These are phyloP conservation scores for Beauveria pseudobassiana DNA, from an alignment of 2,329 filamentous ascomycete species.

Conservation along the genomic window DNA sequence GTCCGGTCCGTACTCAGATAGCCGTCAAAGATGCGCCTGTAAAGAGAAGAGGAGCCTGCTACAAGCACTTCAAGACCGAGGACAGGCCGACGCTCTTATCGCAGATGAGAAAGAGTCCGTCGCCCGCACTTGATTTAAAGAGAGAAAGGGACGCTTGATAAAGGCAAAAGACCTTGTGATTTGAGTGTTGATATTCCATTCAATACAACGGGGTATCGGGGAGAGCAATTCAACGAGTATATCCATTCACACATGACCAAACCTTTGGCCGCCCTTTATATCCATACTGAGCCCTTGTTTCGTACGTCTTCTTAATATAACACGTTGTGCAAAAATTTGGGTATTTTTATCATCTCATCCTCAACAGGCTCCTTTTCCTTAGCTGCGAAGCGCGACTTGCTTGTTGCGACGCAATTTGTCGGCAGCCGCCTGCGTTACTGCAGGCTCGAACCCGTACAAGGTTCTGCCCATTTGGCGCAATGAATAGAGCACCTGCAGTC, in stretches of 20 bases:
- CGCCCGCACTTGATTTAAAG: too few species aligned
- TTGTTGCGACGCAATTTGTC: slow-evolving; percentile 5
- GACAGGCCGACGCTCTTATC: too few species aligned
- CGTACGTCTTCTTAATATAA: not conserved
- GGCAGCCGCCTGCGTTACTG: slow-evolving; percentile 16
- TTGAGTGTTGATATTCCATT: too few species aligned
- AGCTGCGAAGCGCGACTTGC: slow-evolving; percentile 3
- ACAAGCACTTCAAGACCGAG: too few species aligned
- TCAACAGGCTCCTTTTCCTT: not conserved
- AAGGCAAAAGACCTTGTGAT: too few species aligned
- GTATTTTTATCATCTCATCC: not conserved
- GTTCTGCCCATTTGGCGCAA: slow-evolving; percentile 42
- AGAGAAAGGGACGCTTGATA: too few species aligned
- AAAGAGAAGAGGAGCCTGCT: too few species aligned
- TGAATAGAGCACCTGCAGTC: slow-evolving; percentile 44
- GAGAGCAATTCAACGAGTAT: not conserved
- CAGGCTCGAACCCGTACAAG: slow-evolving; percentile 51
- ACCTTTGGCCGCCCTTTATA: not conserved
- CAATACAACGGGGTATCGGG: not conserved
- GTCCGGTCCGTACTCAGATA: too few species aligned
- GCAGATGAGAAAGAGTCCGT: too few species aligned
- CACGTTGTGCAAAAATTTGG: not conserved
- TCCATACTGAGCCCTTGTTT: not conserved
- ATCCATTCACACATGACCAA: not conserved
- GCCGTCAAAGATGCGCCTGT: too few species aligned